These are phyloP conservation scores for Dimocarpus longan DNA, from an alignment of 345 rosid species.

Conservation along the genomic window DNA sequence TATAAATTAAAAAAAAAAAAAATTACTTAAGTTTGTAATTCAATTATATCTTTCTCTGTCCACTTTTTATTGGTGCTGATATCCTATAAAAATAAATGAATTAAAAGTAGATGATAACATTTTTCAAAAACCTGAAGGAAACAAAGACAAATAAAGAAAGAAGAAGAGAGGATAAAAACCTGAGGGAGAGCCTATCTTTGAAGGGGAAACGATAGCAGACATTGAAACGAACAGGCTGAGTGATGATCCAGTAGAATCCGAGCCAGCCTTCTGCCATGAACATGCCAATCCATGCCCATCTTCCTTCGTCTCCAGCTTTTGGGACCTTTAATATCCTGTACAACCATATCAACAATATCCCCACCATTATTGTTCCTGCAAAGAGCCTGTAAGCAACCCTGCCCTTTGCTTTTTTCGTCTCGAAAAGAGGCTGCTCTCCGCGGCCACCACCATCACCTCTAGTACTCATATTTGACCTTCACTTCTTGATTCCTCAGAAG, in stretches of 20 bases:
- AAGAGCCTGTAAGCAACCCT: constrained; percentile 30
- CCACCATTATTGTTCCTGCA: constrained; percentile 32
- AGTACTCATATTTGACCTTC: background rate
- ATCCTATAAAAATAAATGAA: too few species aligned
- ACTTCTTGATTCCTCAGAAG: background rate
- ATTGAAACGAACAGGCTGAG: constrained; percentile 54
- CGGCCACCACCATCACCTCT: background rate
- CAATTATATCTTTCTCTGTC: too few species aligned
- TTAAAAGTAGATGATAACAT: background rate
- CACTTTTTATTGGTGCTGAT: too few species aligned
- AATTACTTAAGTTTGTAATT: too few species aligned
- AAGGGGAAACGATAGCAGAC: constrained; percentile 31
- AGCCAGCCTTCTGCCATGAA: constrained; percentile 45
- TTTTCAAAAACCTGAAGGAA: too few species aligned
- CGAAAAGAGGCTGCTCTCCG: constrained; percentile 16
- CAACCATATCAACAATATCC: constrained; percentile 42
- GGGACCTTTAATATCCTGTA: constrained; percentile 37
- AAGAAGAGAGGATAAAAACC: constrained; percentile 14
- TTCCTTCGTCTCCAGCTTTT: constrained; percentile 17
- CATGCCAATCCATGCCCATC: constrained; percentile 50
- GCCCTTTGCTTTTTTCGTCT: constrained; percentile 27
- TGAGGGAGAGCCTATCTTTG: constrained; percentile 42
- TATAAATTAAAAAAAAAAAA: too few species aligned
- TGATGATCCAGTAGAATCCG: constrained; percentile 53
- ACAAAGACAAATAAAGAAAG: background rate